Conservation (phyloP, 495 filamentous ascomycete species). For the Aspergillus sclerotioniger region DNA sequence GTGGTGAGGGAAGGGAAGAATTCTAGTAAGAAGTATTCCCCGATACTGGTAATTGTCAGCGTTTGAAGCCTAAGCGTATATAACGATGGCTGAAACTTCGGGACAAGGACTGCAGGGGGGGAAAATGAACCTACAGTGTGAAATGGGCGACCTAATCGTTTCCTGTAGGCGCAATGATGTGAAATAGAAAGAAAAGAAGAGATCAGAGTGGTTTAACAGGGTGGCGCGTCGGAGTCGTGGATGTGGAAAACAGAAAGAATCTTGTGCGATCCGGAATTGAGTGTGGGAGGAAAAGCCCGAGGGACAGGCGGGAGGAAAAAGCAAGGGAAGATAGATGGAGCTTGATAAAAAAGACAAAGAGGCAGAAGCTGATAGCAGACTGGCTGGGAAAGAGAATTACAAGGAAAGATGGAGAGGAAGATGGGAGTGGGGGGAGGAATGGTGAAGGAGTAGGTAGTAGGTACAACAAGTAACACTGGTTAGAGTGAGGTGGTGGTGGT, state of each 20-base stretch:
- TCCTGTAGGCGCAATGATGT: conserved; percentile 23
- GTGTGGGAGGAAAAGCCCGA: conserved; percentile 16
- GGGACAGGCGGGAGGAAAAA: conserved; percentile 3
- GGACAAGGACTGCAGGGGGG: conserved; percentile 1
- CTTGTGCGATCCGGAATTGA: conserved; percentile 31
- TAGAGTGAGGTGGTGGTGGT: background rate
- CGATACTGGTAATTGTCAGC: conserved; percentile 16
- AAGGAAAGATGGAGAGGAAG: conserved; percentile 13
- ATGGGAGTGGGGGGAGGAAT: conserved; percentile 22
- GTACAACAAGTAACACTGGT: background rate
- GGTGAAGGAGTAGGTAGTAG: background rate
- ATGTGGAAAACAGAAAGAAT: conserved; percentile 26
- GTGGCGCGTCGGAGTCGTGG: conserved; percentile 12
- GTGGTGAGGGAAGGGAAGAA: conserved; percentile 2
- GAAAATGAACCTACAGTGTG: conserved; percentile 6
- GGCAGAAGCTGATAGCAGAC: conserved; percentile 6
- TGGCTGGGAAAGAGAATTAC: background rate
- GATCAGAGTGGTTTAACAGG: conserved; percentile 2
- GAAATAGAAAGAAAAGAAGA: conserved; percentile 20
- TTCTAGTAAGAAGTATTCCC: background rate
- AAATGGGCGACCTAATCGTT: conserved; percentile 20
- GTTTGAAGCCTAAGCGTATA: conserved; percentile 4
- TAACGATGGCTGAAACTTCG: conserved; percentile 4
- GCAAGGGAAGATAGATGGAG: conserved; percentile 3
- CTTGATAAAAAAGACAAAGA: background rate